Percentiles rank a stretch among this genome's conserved stretches.
These are phyloP conservation scores for Didymella keratinophila DNA, from an alignment of 2,329 filamentous ascomycete species.

Conservation along the genomic window DNA sequence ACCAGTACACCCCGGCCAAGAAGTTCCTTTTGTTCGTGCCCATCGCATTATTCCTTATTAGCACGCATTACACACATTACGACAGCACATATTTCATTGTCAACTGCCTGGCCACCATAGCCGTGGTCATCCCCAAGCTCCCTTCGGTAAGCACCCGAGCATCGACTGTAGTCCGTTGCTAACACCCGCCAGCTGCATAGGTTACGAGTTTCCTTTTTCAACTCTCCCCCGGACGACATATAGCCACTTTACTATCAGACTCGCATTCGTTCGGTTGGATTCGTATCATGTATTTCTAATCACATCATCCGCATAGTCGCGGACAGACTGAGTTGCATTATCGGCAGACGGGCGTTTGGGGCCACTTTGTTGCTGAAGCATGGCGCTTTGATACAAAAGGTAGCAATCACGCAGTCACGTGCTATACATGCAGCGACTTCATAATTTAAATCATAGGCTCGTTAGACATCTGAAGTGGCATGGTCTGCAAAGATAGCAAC, in stretches of 20 bases:
- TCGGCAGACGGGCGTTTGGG: conserved; percentile 38
- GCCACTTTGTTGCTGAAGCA: conserved; percentile 12
- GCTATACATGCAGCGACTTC: conserved; percentile 17
- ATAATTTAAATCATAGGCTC: conserved; percentile 14
- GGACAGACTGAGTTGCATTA: conserved; percentile 43
- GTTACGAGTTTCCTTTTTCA: conserved; percentile 51
- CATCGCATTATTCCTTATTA: conserved; percentile 91
- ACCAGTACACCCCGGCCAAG: conserved; percentile 98
- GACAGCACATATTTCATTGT: conserved; percentile 96
- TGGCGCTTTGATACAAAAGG: conserved; percentile 28
- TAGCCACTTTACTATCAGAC: conserved; percentile 26
- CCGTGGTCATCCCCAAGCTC: conserved; percentile 93
- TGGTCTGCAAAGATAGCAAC: background rate
- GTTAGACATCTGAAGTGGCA: background rate
- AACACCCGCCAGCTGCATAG: conserved; percentile 45
- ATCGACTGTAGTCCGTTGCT: conserved; percentile 3
- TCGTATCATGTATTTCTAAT: conserved; percentile 49
- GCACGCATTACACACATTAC: conserved; percentile 99
- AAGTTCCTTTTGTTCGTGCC: conserved; percentile 96
- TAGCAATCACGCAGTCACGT: conserved; percentile 24
- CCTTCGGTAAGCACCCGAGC: conserved; percentile 72
- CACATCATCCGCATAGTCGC: conserved; percentile 31
- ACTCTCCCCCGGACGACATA: conserved; percentile 48
- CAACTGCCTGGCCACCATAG: conserved; percentile 92
- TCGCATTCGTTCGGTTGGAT: conserved; percentile 35